phyloP scores from a whole-genome alignment of 305 asterid species.

The Fraxinus angustifolia region DNA sequence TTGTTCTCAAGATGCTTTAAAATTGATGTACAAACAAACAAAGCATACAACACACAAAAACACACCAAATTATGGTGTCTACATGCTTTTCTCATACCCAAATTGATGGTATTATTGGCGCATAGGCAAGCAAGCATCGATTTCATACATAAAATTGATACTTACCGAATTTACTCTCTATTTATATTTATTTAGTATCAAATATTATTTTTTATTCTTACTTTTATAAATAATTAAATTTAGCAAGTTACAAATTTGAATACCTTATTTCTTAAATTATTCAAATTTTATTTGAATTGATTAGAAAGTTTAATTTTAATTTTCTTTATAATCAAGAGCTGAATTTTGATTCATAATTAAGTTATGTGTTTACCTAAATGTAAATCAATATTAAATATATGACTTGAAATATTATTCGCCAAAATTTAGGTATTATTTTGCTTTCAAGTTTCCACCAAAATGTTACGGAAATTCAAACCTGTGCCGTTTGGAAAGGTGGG shows the following conservation, averaged over 20 bases:
- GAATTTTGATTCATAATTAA: not conserved
- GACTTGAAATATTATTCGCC: not conserved
- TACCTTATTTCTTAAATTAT: too few species aligned
- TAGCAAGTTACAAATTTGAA: not conserved
- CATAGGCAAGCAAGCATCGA: not conserved
- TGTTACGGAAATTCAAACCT: not conserved
- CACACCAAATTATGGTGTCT: not conserved
- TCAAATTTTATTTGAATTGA: too few species aligned
- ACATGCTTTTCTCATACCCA: not conserved
- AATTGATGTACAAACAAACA: not conserved
- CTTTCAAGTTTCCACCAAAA: not conserved
- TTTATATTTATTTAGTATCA: too few species aligned
- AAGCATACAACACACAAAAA: not conserved
- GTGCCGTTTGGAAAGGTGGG: not conserved
- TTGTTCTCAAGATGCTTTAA: constrained; percentile 1
- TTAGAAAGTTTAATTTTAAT: too few species aligned
- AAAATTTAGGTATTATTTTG: not conserved
- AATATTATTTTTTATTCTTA: too few species aligned
- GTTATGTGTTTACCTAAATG: not conserved
- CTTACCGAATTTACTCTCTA: not conserved
- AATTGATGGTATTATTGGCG: not conserved
- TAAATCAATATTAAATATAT: not conserved
- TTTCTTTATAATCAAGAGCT: not conserved
- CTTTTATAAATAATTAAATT: too few species aligned
- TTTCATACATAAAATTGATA: not conserved